Evolutionary conservation across 2,329 filamentous ascomycete genomes (phyloP), one percentile per base, ranked within the genome.

Genomic region (Lomentospora prolificans): DNA sequence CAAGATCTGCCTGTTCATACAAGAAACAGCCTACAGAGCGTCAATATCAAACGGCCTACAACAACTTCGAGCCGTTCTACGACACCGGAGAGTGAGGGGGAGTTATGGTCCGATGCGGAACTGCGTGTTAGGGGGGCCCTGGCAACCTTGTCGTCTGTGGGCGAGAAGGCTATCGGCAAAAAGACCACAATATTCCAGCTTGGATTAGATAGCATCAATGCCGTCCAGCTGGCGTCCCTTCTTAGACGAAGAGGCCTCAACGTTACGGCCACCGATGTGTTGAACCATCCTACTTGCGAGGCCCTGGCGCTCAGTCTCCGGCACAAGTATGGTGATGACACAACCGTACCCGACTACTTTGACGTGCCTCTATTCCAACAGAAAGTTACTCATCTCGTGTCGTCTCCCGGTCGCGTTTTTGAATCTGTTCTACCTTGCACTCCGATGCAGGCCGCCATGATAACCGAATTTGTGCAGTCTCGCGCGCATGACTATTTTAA

Each of bases 171-270:
- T 0, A 84, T 96, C 50, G 63, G 66, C 3, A 76, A 75, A 10
- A 65, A 78, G 8, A 89, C 83, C 0, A 90, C 88, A 0, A 89
- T 97, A 51, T 95, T 92, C 63, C 84, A 87, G 57, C 79, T 96
- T n/a, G 92, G 92, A 0, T 73, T 96, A 3, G 91, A 96, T 68
- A 96, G 91, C 65, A 94, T 97, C 63, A 91, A 87, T 58, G 88
- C 90, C 0, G 78, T 85, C 4, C 90, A 96, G 64, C 75, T 96
- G 8, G 88, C 90, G 0, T 77, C 81, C 1, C 71, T 77, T 25
- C 72, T 96, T 14, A 81, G 86, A 17, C 78, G 75, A 39, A 63
- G 76, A 17, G 84, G 83, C 0, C 72, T 83, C 39, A 64, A 67
- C 1, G 69, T 90, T 0, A 81, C 82, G 1, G 84, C 87, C 0